Evolutionary conservation across 768 basidiomycete species (phyloP).

Genomic region (Lactarius pseudohatsudake): DNA sequence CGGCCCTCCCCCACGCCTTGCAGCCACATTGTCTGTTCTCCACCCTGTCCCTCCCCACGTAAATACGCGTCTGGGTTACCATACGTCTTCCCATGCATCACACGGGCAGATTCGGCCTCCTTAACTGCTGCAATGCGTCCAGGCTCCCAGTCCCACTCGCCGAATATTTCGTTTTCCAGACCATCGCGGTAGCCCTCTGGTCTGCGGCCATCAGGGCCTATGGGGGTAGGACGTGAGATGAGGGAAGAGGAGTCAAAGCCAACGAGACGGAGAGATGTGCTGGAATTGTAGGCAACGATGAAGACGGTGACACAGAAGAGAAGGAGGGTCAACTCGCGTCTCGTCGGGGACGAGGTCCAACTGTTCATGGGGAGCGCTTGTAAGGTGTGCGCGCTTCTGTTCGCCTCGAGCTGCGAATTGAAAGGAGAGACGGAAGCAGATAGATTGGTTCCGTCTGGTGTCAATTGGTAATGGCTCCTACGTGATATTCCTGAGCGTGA

Average conservation of each 20-base stretch:
- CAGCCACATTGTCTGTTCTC: slow-evolving; percentile 30
- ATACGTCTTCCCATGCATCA: slow-evolving; percentile 32
- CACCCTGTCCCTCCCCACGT: slow-evolving; percentile 41
- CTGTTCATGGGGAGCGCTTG: slow-evolving; percentile 26
- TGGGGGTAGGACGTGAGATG: slow-evolving; percentile 11
- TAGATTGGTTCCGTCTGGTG: background rate
- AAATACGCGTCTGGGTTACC: slow-evolving; percentile 40
- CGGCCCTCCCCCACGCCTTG: slow-evolving; percentile 30
- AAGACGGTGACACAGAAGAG: slow-evolving; percentile 66
- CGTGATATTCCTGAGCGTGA: background rate
- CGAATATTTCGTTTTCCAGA: slow-evolving; percentile 64
- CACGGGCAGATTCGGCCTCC: slow-evolving; percentile 49
- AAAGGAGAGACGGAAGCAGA: background rate
- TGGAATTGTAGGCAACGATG: slow-evolving; percentile 72
- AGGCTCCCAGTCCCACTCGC: slow-evolving; percentile 67
- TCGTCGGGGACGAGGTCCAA: slow-evolving; percentile 66
- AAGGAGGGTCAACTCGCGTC: slow-evolving; percentile 70
- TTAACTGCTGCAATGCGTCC: slow-evolving; percentile 55
- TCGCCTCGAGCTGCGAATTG: background rate
- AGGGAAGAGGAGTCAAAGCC: slow-evolving; percentile 32
- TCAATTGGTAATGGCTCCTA: too few species aligned
- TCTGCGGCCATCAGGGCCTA: slow-evolving; percentile 52
- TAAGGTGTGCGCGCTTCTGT: background rate
- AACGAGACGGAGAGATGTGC: slow-evolving; percentile 55
- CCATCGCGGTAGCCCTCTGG: slow-evolving; percentile 53